Conservation (phyloP, 257 asterid species). For the Solanum lycopersicoides region DNA sequence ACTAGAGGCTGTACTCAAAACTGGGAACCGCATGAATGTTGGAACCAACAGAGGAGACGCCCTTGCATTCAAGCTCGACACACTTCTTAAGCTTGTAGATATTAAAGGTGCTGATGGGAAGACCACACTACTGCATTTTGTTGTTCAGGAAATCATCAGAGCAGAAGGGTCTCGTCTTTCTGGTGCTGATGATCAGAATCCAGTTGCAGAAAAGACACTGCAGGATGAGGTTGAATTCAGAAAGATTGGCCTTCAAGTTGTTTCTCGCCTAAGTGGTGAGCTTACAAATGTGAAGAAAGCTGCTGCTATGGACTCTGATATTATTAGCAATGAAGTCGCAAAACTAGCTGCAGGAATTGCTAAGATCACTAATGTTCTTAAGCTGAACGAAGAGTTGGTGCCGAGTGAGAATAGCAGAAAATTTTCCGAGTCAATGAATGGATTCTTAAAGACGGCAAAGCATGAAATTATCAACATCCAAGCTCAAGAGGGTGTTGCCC, state of each 20-base stretch:
- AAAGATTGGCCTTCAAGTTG: conserved; percentile 62
- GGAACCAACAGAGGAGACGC: conserved; percentile 84
- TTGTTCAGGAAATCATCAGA: conserved; percentile 65
- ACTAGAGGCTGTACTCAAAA: conserved; percentile 74
- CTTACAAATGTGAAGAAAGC: conserved; percentile 73
- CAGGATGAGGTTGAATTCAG: conserved; percentile 50
- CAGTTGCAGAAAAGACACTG: conserved; percentile 9
- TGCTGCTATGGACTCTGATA: conserved; percentile 60
- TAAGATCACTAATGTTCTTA: conserved; percentile 32
- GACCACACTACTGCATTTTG: conserved; percentile 76
- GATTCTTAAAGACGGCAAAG: conserved; percentile 46
- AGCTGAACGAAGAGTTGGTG: conserved; percentile 27
- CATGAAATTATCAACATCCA: conserved; percentile 35
- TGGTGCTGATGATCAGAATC: conserved; percentile 14
- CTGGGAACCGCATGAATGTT: conserved; percentile 74
- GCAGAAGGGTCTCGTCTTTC: conserved; percentile 68
- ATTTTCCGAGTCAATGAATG: conserved; percentile 34
- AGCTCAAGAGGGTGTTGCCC: conserved; percentile 50
- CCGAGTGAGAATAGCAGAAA: conserved; percentile 15
- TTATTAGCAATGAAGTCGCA: conserved; percentile 33
- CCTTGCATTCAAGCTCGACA: conserved; percentile 74
- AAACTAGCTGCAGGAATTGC: conserved; percentile 41
- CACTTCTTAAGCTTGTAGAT: conserved; percentile 72
- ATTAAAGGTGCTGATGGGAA: conserved; percentile 76
- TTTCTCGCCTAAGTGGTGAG: conserved; percentile 60